Evolutionary conservation across 2,329 filamentous ascomycete genomes (phyloP), one percentile per base, ranked within the genome.

Genomic region (Basipetospora chlamydospora): DNA sequence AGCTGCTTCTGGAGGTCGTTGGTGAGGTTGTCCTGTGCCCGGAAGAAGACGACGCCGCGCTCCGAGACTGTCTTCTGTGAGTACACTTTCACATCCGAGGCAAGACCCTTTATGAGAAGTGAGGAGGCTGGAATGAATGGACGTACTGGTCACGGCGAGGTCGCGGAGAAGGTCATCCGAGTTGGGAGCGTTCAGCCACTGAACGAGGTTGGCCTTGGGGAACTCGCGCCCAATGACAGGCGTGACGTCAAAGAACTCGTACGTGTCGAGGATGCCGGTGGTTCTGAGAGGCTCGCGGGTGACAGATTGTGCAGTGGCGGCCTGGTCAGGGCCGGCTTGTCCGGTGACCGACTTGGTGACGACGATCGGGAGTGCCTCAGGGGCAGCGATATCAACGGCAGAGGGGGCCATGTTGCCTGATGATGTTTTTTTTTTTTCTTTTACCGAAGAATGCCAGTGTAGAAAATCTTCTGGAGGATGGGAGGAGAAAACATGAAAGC

Each of bases 31-130:
- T 77, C 61, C 43, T 83, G 77, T 20, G 69, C 64, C 13, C 76
- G 69, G 56, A 82, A 79, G 58, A 81, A 80, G 23, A 81, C 75
- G 3, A 82, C 77, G 9, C 77, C 77, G 1, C 77, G 69, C 41
- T 73, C 68, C 2, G 77, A 80, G 44, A 82, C 76, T 79, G 6
- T 18, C 25, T 20, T 4, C 6, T 6, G n/a, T 28, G 7, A 33
- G 18, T 10, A 12, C n/a, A n/a, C n/a, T n/a, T n/a, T n/a, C n/a
- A n/a, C n/a, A n/a, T n/a, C n/a, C n/a, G n/a, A n/a, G n/a, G n/a
- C n/a, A n/a, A n/a, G n/a, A n/a, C n/a, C n/a, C n/a, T n/a, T n/a
- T n/a, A n/a, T n/a, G n/a, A n/a, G n/a, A n/a, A n/a, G n/a, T n/a
- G n/a, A n/a, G n/a, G n/a, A n/a, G n/a, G n/a, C 13, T 15, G 11